Evolutionary conservation across 495 filamentous ascomycete species (phyloP).

Genomic region (Penicillium desertorum): DNA sequence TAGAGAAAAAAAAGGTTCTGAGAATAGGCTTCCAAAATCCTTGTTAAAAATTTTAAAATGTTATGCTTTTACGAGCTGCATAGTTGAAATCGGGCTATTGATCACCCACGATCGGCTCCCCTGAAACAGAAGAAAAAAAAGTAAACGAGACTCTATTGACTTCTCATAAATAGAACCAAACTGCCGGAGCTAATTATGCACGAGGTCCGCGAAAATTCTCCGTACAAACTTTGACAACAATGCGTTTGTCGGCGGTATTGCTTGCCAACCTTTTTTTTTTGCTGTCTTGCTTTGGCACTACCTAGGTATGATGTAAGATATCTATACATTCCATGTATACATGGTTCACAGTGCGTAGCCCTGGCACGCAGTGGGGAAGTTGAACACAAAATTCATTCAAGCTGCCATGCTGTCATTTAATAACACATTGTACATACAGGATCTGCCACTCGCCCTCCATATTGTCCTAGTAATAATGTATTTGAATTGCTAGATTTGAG

Average conservation of each 20-base stretch:
- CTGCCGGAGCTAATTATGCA: neutral
- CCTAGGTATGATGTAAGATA: too few species aligned
- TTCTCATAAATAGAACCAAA: too few species aligned
- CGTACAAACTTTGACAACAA: neutral
- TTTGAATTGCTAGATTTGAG: neutral
- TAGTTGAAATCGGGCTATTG: neutral
- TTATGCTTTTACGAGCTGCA: neutral
- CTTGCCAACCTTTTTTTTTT: neutral
- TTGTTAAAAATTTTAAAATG: neutral
- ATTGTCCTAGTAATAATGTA: neutral
- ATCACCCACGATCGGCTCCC: conserved; percentile 2
- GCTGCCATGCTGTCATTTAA: neutral
- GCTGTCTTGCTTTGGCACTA: neutral
- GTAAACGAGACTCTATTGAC: neutral
- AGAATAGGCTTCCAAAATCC: neutral
- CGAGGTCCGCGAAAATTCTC: neutral
- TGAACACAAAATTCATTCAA: neutral
- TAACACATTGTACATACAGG: neutral
- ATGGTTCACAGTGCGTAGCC: neutral
- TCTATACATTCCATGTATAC: too few species aligned
- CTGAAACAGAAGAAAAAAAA: neutral
- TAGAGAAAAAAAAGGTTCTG: neutral
- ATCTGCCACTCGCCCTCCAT: neutral
- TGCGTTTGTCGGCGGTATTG: neutral
- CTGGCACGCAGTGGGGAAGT: neutral